Conservation (phyloP, 2,329 filamentous ascomycete species). For the Pyrenophora seminiperda region DNA sequence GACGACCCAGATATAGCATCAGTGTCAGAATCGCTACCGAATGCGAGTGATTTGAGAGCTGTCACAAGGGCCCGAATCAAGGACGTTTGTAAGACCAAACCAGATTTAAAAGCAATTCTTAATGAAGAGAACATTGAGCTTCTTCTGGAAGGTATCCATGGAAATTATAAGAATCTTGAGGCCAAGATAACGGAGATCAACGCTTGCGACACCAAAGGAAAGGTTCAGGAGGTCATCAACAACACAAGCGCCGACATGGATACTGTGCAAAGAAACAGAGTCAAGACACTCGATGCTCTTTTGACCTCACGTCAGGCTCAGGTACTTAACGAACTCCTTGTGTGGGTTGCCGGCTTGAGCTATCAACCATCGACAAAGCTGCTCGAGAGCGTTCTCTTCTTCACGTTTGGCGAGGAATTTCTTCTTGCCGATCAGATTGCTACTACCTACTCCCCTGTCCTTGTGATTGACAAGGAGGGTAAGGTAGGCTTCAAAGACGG, state of each 20-base stretch:
- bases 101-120: conserved; percentile 15
- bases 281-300: conserved; percentile 6
- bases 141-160: conserved; percentile 15
- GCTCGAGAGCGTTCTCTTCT: conserved; percentile 20
- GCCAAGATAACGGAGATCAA: conserved; percentile 21
- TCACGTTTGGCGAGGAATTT: conserved; percentile 5
- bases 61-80: conserved; percentile 9
- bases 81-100: conserved; percentile 12
- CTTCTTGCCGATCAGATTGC: conserved; percentile 9
- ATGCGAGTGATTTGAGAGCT: conserved; percentile 10
- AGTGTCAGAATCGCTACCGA: neutral
- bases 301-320: conserved; percentile 13
- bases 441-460: conserved; percentile 11
- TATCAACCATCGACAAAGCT: conserved; percentile 3
- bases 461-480: conserved; percentile 5
- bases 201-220: conserved; percentile 20
- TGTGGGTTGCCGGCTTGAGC: conserved; percentile 19
- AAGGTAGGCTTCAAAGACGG: conserved; percentile 8
- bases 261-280: neutral
- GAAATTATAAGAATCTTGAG: conserved; percentile 17
- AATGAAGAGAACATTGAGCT: conserved; percentile 17
- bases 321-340: conserved; percentile 18
- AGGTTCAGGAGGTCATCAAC: conserved; percentile 18
- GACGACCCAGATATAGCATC: neutral
- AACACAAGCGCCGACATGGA: conserved; percentile 13